Conservation (phyloP, 176 grass and related monocot genomes). For the Aegilops sharonensis region DNA sequence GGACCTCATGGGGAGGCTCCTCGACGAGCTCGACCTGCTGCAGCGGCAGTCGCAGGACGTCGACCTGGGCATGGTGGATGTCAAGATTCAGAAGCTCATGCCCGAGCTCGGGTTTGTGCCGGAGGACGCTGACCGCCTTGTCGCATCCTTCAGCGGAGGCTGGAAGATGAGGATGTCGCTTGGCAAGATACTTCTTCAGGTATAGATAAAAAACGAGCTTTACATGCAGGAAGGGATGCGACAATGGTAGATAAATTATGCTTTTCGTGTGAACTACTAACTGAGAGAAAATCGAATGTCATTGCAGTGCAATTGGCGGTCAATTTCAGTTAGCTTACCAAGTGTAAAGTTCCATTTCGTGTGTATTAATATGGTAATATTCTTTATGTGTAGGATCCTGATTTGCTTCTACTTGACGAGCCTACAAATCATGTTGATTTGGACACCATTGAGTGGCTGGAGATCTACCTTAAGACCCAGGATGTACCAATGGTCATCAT, state of each 20-base stretch:
- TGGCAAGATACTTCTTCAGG: constrained; percentile 98
- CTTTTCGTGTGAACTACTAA: not conserved
- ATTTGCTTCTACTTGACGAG: constrained; percentile 91
- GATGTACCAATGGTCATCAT: constrained; percentile 98
- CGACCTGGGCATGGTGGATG: constrained; percentile 69
- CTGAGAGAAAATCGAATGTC: not conserved
- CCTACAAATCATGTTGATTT: constrained; percentile 97
- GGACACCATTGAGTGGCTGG: constrained; percentile 95
- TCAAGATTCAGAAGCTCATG: constrained; percentile 95
- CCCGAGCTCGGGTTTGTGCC: constrained; percentile 77
- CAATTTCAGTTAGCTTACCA: not conserved
- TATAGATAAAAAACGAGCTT: constrained; percentile 22
- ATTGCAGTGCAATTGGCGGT: not conserved
- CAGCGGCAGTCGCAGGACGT: constrained; percentile 73
- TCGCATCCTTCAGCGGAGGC: constrained; percentile 83
- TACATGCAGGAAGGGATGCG: not conserved
- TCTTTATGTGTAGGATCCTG: constrained; percentile 74
- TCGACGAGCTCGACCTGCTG: constrained; percentile 87
- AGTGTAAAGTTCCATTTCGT: not conserved
- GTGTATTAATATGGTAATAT: not conserved
- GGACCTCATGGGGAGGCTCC: constrained; percentile 18
- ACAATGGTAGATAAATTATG: not conserved
- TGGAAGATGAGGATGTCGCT: constrained; percentile 99
- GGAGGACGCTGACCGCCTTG: constrained; percentile 79
- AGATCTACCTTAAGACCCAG: constrained; percentile 77